Percentiles rank a stretch among this genome's conserved stretches.
These are phyloP conservation scores for Lolium rigidum DNA, from an alignment of 176 grass and related monocot species.

Conservation along the genomic window DNA sequence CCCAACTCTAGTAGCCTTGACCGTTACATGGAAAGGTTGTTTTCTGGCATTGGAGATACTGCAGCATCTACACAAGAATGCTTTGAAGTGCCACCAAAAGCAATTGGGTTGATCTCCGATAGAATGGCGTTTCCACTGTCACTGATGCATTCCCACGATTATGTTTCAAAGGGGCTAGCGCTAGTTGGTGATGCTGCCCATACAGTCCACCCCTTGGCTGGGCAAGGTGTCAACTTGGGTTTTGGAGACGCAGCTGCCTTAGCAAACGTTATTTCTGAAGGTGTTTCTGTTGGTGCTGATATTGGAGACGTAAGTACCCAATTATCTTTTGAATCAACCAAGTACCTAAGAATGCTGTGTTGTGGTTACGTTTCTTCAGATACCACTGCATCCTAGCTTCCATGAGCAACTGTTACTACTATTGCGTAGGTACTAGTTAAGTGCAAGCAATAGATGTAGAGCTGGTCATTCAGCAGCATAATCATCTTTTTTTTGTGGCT, in stretches of 20 bases:
- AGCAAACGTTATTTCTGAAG: constrained; percentile 76
- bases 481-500: background rate
- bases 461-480: background rate
- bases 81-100: constrained; percentile 88
- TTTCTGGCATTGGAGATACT: constrained; percentile 49
- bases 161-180: constrained; percentile 68
- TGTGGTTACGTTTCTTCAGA: background rate
- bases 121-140: constrained; percentile 88
- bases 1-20: constrained; percentile 61
- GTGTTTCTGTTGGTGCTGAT: constrained; percentile 67
- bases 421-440: background rate
- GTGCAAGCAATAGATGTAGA: constrained; percentile 4
- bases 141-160: constrained; percentile 80
- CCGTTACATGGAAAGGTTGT: constrained; percentile 67
- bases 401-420: background rate
- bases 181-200: constrained; percentile 93
- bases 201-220: constrained; percentile 89
- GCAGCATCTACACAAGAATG: constrained; percentile 70
- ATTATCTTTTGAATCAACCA: constrained; percentile 23
- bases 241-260: constrained; percentile 85
- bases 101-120: constrained; percentile 61
- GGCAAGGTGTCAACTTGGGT: constrained; percentile 94
- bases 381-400: too few relatives aligned
- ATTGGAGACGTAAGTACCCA: constrained; percentile 69
- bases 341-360: constrained; percentile 12